Evolutionary conservation across 2,329 filamentous ascomycete species (phyloP).

Genomic region (Allantophomopsis lycopodina): DNA sequence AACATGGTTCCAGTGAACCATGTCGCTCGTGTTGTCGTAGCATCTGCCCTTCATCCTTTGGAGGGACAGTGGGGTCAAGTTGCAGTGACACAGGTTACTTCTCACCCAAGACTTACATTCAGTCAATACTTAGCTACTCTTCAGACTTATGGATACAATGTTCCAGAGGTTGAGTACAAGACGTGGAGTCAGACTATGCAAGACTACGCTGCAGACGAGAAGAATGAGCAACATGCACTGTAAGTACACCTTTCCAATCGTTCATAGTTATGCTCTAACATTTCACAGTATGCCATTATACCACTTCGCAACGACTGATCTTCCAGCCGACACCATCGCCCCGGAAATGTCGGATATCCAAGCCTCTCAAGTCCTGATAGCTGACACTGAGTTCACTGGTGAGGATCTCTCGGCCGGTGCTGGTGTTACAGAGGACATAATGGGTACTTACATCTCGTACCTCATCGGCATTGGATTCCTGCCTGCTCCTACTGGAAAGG

Average conservation of each 20-base stretch:
- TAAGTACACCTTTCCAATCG: conserved; percentile 16
- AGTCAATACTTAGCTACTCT: conserved; percentile 61
- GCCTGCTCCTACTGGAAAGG: conserved; percentile 13
- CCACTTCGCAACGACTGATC: conserved; percentile 56
- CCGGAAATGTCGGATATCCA: conserved; percentile 60
- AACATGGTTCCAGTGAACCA: conserved; percentile 83
- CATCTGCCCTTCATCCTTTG: conserved; percentile 50
- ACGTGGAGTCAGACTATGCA: conserved; percentile 56
- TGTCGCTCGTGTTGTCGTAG: conserved; percentile 68
- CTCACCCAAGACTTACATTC: conserved; percentile 63
- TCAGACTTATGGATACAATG: conserved; percentile 58
- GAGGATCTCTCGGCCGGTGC: conserved; percentile 14
- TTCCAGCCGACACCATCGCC: conserved; percentile 53
- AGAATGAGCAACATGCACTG: conserved; percentile 52
- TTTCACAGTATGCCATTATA: conserved; percentile 43
- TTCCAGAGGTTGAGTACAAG: conserved; percentile 51
- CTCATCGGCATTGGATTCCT: conserved; percentile 16
- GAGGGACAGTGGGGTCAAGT: conserved; percentile 6
- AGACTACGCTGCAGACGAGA: conserved; percentile 34
- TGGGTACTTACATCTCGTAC: conserved; percentile 17
- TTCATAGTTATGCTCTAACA: background rate
- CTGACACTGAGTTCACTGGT: conserved; percentile 30
- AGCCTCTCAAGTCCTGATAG: conserved; percentile 46
- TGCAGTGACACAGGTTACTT: conserved; percentile 63
- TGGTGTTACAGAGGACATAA: conserved; percentile 13